Evolutionary conservation across 345 rosid genomes (phyloP), one percentile per base, ranked within the genome.

Genomic region (Toxicodendron radicans): DNA sequence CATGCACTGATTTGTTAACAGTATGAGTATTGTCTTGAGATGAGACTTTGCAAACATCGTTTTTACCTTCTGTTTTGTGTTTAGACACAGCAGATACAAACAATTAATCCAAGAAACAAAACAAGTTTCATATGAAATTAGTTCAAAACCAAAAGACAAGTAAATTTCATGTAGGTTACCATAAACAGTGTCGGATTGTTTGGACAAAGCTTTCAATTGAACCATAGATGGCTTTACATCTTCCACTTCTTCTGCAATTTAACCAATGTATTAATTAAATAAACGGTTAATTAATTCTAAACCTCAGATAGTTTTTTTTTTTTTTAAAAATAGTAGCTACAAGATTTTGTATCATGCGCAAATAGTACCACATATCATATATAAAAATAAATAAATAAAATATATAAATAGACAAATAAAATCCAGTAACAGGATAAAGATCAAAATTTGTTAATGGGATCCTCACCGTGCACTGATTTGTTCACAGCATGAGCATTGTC

Each of bases 201-300:
- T 65, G 56, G 73, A 35, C 14, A 13, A 33, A 21, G 63, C 33
- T 9, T 41, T 8, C 20, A 13, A 62, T 69, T 71, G 59, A 18
- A 52, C 57, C 58, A 58, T 1, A 5, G 74, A 58, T 43, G 65
- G 35, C 74, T 30, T 71, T 43, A 76, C 85, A 72, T 68, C 80
- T 4, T 75, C 85, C 71, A 65, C 80, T 8, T 64, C 79, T 13
- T 78, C 89, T 84, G 38, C 66, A 68, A 38, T 7, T 5, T 5
- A 38, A 38, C 9, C 43, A 38, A 38, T 38, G 43, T 8, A 38
- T 38, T 38, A 27, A 38, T 38, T 38, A 6, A 38, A 38, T 5
- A 38, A 38, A 38, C 6, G 7, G 8, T 38, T 5, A 38, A 35
- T 35, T 38, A 38, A 38, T 38, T 38, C 43, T 38, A 38, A 7